Percentiles rank a stretch among this genome's conserved stretches.
phyloP scores from a whole-genome alignment of 768 basidiomycete species.

The Mycena albidolilacea region DNA sequence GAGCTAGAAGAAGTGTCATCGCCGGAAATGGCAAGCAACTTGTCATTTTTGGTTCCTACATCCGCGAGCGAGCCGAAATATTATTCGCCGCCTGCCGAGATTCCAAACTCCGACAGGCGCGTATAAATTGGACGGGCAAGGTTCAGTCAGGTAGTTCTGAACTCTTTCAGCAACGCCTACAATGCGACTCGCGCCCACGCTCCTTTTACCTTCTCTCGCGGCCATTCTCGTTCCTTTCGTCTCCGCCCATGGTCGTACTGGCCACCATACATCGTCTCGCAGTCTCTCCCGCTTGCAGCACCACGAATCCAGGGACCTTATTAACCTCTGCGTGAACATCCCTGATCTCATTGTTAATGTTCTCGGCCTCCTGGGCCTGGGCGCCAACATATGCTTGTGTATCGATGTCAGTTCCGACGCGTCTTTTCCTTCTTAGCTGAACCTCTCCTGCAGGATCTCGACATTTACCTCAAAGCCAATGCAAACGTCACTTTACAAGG shows the following conservation, averaged over 20 bases:
- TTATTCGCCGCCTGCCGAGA: conserved; percentile 6
- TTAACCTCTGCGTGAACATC: conserved; percentile 25
- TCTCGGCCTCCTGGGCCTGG: conserved; percentile 9
- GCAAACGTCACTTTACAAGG: not conserved
- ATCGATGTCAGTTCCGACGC: conserved; percentile 12
- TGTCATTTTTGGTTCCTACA: conserved; percentile 11
- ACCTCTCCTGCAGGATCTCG: conserved; percentile 13
- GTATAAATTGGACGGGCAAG: conserved; percentile 15
- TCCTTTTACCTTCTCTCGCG: conserved; percentile 30
- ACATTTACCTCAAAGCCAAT: conserved; percentile 28
- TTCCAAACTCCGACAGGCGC: conserved; percentile 29
- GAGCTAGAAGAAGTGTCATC: conserved; percentile 20
- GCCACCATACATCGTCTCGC: conserved; percentile 7
- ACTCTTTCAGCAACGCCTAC: conserved; percentile 32
- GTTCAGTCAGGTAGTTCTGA: conserved; percentile 11
- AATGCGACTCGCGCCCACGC: conserved; percentile 34
- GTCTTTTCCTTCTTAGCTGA: not conserved
- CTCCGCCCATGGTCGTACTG: conserved; percentile 7
- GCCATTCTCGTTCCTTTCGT: conserved; percentile 16
- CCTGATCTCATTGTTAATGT: conserved; percentile 3
- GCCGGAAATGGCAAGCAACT: conserved; percentile 11
- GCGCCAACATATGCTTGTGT: conserved; percentile 19
- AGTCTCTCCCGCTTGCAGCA: conserved; percentile 18
- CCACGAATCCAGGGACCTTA: conserved; percentile 3
- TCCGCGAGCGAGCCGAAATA: conserved; percentile 5